phyloP scores from a whole-genome alignment of 2,329 filamentous ascomycete genomes.

The Trichoderma endophyticum region DNA sequence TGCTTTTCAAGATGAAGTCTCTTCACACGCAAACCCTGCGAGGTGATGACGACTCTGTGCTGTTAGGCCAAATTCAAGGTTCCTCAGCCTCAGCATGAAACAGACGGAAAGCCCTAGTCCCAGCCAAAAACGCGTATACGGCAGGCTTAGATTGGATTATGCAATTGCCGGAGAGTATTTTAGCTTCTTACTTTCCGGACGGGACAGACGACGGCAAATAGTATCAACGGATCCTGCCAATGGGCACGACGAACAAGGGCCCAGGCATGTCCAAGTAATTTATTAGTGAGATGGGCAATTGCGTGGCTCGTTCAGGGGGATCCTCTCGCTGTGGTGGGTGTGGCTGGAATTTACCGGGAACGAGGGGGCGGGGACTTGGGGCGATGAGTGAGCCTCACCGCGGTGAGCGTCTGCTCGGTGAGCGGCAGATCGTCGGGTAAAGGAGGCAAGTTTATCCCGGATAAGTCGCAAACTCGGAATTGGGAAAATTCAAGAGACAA shows the following conservation, averaged over 20 bases:
- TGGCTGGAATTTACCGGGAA: neutral
- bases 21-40: constrained; percentile 2
- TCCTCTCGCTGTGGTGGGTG: constrained; percentile 4
- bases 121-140: constrained; percentile 2
- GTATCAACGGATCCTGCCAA: constrained; percentile 1
- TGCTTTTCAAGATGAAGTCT: neutral
- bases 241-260: neutral
- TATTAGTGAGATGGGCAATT: neutral
- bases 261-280: neutral
- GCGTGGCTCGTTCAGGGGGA: constrained; percentile 12
- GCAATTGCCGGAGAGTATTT: constrained; percentile 6
- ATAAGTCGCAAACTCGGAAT: constrained; percentile 23
- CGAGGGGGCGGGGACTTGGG: neutral
- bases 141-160: neutral
- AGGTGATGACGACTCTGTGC: constrained; percentile 8
- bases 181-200: neutral
- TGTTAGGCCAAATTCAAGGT: neutral
- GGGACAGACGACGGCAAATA: neutral
- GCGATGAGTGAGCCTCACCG: neutral
- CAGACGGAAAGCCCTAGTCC: neutral
- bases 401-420: constrained; percentile 19
- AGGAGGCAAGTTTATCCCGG: constrained; percentile 25
- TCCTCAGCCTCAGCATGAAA: constrained; percentile 9
- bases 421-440: constrained; percentile 30
- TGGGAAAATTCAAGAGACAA: constrained; percentile 24